A percentile compares a stretch with the other conserved stretches of the same genome.
These are phyloP conservation scores for Neonectria neomacrospora DNA, from an alignment of 2,329 filamentous ascomycete genomes.

Conservation along the genomic window DNA sequence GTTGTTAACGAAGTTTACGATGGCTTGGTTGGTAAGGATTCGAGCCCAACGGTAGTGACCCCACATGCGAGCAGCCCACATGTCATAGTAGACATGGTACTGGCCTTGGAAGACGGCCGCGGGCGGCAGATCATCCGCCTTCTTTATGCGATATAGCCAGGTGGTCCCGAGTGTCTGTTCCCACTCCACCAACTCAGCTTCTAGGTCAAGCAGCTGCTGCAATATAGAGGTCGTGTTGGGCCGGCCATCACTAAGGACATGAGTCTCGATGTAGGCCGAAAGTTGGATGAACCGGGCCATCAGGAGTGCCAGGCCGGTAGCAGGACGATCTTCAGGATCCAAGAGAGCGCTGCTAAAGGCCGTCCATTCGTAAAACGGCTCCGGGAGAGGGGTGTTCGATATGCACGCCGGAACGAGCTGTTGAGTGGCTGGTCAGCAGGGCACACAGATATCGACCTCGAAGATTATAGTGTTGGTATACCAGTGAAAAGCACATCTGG, in stretches of 20 bases:
- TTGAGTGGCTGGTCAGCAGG: constrained; percentile 18
- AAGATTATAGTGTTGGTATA: constrained; percentile 45
- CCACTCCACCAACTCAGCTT: constrained; percentile 54
- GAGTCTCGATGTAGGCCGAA: constrained; percentile 49
- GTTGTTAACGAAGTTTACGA: constrained; percentile 54
- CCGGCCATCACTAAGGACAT: constrained; percentile 52
- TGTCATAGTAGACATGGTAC: constrained; percentile 66
- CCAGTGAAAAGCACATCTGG: constrained; percentile 67
- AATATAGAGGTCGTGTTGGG: constrained; percentile 50
- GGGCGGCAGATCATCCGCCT: constrained; percentile 48
- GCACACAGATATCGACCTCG: not conserved
- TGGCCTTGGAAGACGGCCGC: constrained; percentile 61
- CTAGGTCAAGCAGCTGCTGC: constrained; percentile 53
- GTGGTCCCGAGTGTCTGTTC: constrained; percentile 48
- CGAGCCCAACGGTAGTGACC: constrained; percentile 69
- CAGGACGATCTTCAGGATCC: constrained; percentile 51
- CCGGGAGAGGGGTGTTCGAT: constrained; percentile 53
- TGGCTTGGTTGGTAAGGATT: constrained; percentile 63
- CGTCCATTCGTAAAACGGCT: constrained; percentile 57
- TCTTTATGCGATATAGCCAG: constrained; percentile 53
- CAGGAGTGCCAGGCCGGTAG: constrained; percentile 54
- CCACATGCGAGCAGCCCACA: constrained; percentile 66
- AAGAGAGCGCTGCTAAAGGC: constrained; percentile 51
- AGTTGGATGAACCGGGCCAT: constrained; percentile 55
- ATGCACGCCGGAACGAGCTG: constrained; percentile 60